These are phyloP conservation scores for Ceriops decandra DNA, from an alignment of 345 rosid species.

Conservation along the genomic window DNA sequence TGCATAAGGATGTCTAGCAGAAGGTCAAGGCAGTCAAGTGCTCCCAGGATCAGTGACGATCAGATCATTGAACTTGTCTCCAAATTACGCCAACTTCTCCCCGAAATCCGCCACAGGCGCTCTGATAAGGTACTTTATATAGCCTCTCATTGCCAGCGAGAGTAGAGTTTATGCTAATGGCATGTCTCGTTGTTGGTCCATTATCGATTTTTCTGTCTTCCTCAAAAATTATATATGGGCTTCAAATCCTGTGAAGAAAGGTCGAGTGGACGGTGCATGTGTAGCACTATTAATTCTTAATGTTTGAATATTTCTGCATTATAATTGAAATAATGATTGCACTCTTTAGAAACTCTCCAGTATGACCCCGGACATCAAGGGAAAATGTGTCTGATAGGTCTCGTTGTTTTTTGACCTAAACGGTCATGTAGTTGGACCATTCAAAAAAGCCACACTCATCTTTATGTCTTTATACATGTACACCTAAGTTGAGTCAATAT, in stretches of 20 bases:
- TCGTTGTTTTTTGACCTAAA: not conserved
- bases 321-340: constrained; percentile 12
- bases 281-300: constrained; percentile 5
- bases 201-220: not conserved
- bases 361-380: constrained; percentile 35
- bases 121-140: constrained; percentile 59
- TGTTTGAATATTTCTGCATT: constrained; percentile 7
- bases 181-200: not conserved
- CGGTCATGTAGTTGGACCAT: constrained; percentile 13
- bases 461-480: not conserved
- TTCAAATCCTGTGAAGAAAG: not conserved
- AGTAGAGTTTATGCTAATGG: not conserved
- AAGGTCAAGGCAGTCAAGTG: constrained; percentile 74
- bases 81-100: constrained; percentile 78
- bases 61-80: constrained; percentile 87
- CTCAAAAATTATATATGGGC: not conserved
- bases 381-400: constrained; percentile 8
- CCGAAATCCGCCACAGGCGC: constrained; percentile 81
- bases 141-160: not conserved
- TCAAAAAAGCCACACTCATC: not conserved
- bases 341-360: constrained; percentile 21
- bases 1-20: constrained; percentile 63
- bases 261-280: constrained; percentile 7
- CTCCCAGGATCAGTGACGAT: constrained; percentile 80
- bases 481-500: not conserved